Evolutionary conservation across 1,284 basidiomycete species (phyloP), one percentile per base, ranked within the genome.

Genomic region (Peniophora sp.): DNA sequence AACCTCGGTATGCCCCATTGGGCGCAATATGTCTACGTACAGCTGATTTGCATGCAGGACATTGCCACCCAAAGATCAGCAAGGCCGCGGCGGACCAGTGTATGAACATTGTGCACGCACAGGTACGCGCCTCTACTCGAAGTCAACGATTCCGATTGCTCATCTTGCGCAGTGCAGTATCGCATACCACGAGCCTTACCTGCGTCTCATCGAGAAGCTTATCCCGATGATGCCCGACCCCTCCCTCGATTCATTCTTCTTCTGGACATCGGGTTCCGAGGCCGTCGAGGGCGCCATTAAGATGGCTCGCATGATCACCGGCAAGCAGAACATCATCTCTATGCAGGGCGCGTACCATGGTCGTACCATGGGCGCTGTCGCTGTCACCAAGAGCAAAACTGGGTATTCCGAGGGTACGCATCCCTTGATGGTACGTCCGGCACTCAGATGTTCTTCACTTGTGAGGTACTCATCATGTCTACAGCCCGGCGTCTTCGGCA

Each of bases 181-280:
- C 57, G 85, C 80, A 3, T 85, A 85, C 68, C 81, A 88, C 56
- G 78, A 75, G 54, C 86, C 87, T 0, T 90, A 92, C 65, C 73
- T 92, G 18, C 72, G 80, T 48, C 81, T 93, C 56, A 85, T 92
- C 57, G 77, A 91, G 62, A 78, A 76, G 53, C 74, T 93, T 8
- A 67, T 91, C n/a, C 86, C 89, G 1, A 69, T 88, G 55, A 88
- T 93, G 81, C 92, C 94, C 1, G 74, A 96, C 67, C 74, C 83
- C 0, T 93, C 92, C 2, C 77, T 97, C 42, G 88, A 95, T 68
- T 91, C 91, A 17, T 95, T 97, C 77, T 96, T 92, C 77, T 90
- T 95, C 68, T 92, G 89, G 88, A 97, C 94, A 73, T 96, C 92
- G 3, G 93, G 92, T 14, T 87, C 91, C 2, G 94, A 97, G 64